Percentiles rank a stretch among this genome's conserved stretches.
phyloP scores from a whole-genome alignment of 441 rosid genomes.

The Bocquillonia castaneifolia region DNA sequence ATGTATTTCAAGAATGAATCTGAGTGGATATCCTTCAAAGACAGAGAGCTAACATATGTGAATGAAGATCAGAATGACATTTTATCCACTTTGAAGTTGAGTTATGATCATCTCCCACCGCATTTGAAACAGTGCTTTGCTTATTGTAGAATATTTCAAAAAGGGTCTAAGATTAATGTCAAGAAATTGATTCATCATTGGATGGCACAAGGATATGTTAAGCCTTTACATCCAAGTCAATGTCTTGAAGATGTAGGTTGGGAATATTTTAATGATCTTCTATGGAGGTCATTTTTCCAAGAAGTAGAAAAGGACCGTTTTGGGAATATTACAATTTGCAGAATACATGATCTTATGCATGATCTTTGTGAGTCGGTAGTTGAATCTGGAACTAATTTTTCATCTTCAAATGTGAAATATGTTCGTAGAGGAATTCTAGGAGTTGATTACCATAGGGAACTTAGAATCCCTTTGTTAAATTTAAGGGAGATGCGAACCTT shows the following conservation, averaged over 20 bases:
- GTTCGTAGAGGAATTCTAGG: background rate
- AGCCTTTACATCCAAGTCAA: background rate
- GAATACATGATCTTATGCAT: conserved; percentile 32
- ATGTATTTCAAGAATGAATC: conserved; percentile 9
- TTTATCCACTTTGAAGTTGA: conserved; percentile 12
- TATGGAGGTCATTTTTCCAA: conserved; percentile 24
- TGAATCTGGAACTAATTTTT: background rate
- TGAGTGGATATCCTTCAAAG: conserved; percentile 20
- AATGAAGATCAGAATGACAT: background rate
- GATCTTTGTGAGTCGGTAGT: conserved; percentile 23
- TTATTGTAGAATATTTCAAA: conserved; percentile 14
- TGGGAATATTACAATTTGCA: conserved; percentile 1
- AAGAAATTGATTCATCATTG: background rate
- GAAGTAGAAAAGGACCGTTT: conserved; percentile 15
- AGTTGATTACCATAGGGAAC: background rate
- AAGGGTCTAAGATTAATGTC: background rate
- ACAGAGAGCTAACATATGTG: conserved; percentile 1
- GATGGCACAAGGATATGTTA: conserved; percentile 25
- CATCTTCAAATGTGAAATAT: background rate
- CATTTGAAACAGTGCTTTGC: conserved; percentile 27
- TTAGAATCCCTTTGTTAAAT: background rate
- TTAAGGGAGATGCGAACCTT: background rate
- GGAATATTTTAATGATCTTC: conserved; percentile 13
- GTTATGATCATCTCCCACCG: conserved; percentile 22
- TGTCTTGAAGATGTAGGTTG: conserved; percentile 11